phyloP scores from a whole-genome alignment of 768 basidiomycete genomes.

The Antrodiella citrinella region DNA sequence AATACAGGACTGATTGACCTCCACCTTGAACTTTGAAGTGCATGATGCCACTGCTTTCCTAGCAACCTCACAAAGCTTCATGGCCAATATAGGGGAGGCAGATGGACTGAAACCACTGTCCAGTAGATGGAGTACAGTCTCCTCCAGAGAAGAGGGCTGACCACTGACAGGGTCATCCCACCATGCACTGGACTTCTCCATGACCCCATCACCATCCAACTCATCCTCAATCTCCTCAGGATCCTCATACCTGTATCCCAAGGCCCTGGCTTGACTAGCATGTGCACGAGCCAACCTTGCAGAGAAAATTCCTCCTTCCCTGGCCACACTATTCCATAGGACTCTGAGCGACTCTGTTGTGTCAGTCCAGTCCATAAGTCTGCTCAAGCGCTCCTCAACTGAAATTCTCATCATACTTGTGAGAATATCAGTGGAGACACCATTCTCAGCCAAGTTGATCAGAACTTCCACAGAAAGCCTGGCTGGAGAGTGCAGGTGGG shows the following conservation, averaged over 20 bases:
- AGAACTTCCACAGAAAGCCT: conserved; percentile 49
- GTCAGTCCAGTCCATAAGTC: conserved; percentile 16
- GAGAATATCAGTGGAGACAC: conserved; percentile 39
- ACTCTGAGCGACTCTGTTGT: conserved; percentile 10
- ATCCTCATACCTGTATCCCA: conserved; percentile 15
- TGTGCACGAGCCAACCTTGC: conserved; percentile 18
- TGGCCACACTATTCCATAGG: conserved; percentile 19
- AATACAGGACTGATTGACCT: conserved; percentile 49
- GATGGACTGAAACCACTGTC: conserved; percentile 53
- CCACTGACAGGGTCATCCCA: conserved; percentile 61
- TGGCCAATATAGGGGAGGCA: conserved; percentile 38
- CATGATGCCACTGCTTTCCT: conserved; percentile 30
- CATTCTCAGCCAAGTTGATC: conserved; percentile 59
- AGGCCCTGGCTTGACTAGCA: conserved; percentile 19
- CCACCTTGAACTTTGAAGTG: conserved; percentile 36
- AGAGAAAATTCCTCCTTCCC: conserved; percentile 15
- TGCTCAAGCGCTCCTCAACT: conserved; percentile 20
- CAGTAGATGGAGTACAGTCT: conserved; percentile 48
- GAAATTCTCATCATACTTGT: conserved; percentile 15
- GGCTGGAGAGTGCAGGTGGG: conserved; percentile 37
- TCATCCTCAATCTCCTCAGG: conserved; percentile 19
- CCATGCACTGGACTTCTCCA: conserved; percentile 51
- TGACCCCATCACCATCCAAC: conserved; percentile 12
- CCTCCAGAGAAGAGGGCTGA: conserved; percentile 51
- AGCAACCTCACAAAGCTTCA: conserved; percentile 45